Base-by-base conservation (phyloP, 2,329 filamentous ascomycete genomes). In the Venturiaceae sp. region DNA sequence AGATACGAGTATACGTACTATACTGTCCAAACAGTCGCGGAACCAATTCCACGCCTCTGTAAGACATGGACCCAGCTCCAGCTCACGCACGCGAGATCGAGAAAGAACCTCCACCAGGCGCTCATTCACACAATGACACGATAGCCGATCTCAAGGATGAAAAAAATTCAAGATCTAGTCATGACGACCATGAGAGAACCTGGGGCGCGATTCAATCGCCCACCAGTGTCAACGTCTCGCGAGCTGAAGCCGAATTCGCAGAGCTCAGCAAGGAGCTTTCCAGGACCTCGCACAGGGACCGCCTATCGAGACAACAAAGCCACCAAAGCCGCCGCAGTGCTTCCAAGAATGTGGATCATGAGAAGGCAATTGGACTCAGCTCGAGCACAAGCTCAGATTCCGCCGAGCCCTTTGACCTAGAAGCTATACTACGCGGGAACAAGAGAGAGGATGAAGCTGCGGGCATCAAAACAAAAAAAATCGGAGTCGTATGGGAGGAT, bases 381-480 rank as follows among this genome's bases (percentile, higher is more conserved):
- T 13, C 39, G 16, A 36, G 41, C 30, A 26, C 61, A 7, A 65
- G 63, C 13, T 68, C 69, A 1, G 71, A 71, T 74, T 77, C 75
- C 2, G 75, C 76, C 2, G 82, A 82, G 58, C 75, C 79, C 9
- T 95, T 94, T 71, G 86, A 95, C 67, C 77, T 96, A 37, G 88
- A 95, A 69, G 73, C 77, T 8, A 84, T 86, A 3, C 75, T 95
- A 61, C 82, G 88, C 47, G 88, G 89, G 2, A 84, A 84, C 58
- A 79, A 87, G 59, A 81, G 80, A 50, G 86, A 89, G 8, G 87
- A 90, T 66, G 80, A 82, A 61, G 83, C 87, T 62, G 87, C 88
- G 5, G 90, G 90, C 1, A 95, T 95, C 71, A 85, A 84, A 61
- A 79, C 84, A 5, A 95, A 95, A 75, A 84, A 87, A 64, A 87